These are phyloP conservation scores for Penicillium fuscoglaucum DNA, from an alignment of 2,329 filamentous ascomycete genomes.

Conservation along the genomic window DNA sequence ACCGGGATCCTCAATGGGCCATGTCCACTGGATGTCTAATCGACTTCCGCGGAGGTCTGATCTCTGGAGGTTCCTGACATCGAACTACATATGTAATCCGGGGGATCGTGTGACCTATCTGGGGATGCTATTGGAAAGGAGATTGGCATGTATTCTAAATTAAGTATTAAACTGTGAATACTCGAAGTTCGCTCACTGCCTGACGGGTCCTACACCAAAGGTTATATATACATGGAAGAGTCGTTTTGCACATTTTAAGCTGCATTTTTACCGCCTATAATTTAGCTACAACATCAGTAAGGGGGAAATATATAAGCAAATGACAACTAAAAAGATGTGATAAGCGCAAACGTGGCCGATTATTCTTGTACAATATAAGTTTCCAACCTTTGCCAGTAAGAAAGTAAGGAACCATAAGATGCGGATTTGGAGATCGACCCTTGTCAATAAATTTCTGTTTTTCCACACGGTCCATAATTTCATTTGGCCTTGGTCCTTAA, in stretches of 20 bases:
- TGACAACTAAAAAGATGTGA: too few species aligned
- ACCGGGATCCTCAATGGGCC: background rate
- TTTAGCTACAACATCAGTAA: too few species aligned
- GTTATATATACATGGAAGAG: too few species aligned
- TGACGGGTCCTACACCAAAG: background rate
- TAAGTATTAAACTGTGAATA: background rate
- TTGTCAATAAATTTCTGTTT: background rate
- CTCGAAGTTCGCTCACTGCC: background rate
- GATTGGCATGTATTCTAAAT: background rate
- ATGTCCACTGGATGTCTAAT: background rate
- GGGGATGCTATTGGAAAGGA: background rate
- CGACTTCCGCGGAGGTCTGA: background rate
- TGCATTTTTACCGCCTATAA: too few species aligned
- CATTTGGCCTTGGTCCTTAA: background rate
- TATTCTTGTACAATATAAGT: background rate
- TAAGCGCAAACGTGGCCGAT: too few species aligned
- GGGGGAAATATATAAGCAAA: too few species aligned
- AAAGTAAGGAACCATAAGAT: background rate
- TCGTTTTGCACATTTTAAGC: too few species aligned
- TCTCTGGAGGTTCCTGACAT: background rate
- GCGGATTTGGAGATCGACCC: background rate
- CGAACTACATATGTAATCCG: background rate
- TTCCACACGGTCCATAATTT: background rate
- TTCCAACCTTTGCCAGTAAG: background rate
- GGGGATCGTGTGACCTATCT: background rate